phyloP scores from a whole-genome alignment of 208 protist species.

The Herpetomonas samuelpessoai region DNA sequence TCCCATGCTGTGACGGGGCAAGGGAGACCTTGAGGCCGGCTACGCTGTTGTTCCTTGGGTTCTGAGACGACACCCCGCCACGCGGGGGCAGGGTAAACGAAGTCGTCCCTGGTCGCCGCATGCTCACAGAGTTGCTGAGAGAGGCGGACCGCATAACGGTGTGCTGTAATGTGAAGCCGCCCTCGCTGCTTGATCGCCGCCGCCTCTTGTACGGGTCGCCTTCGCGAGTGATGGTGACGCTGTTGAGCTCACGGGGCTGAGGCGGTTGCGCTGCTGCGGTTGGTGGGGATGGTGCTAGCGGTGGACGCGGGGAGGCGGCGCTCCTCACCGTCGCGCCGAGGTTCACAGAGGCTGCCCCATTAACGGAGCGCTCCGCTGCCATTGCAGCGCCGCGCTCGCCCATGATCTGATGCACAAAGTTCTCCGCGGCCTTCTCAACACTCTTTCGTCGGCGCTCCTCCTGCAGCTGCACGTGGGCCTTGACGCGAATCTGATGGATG shows the following conservation, averaged over 20 bases:
- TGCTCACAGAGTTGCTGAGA: too few relatives aligned
- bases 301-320: too few relatives aligned
- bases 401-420: slow-evolving; percentile 2
- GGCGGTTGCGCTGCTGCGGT: too few relatives aligned
- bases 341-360: not conserved
- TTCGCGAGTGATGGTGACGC: not conserved
- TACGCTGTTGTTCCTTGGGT: not conserved
- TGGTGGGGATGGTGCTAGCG: not conserved
- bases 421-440: slow-evolving; percentile 5
- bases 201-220: not conserved
- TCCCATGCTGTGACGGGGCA: not conserved
- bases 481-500: slow-evolving; percentile 34
- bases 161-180: not conserved
- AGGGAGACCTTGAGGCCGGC: too few relatives aligned
- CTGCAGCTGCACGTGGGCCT: slow-evolving; percentile 21
- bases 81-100: too few relatives aligned
- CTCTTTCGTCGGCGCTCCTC: slow-evolving; percentile 16
- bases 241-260: not conserved
- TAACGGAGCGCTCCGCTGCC: not conserved
- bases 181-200: not conserved
- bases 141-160: not conserved
- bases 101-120: too few relatives aligned
- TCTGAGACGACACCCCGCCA: not conserved
- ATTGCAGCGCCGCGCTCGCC: not conserved
- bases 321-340: not conserved